A percentile compares a stretch with the other conserved stretches of the same genome.
Evolutionary conservation across 768 basidiomycete species (phyloP).

Genomic region (Amyloporia xantha): DNA sequence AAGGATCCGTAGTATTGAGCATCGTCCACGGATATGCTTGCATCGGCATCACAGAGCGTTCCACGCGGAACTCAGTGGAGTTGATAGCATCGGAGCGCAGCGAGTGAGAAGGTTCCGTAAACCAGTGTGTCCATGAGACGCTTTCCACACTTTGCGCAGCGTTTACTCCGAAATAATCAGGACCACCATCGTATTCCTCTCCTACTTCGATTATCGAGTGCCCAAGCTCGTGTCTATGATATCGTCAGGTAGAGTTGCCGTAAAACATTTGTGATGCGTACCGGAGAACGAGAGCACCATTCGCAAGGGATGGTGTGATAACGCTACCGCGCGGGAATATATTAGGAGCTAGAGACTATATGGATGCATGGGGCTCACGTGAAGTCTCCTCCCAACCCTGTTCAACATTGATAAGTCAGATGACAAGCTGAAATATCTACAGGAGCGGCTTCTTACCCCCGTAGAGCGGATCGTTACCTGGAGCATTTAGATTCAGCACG

Average conservation of each 20-base stretch:
- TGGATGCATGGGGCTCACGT: conserved; percentile 47
- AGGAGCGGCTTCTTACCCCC: conserved; percentile 44
- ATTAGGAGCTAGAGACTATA: background rate
- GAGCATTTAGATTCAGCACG: background rate
- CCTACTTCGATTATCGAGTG: conserved; percentile 76
- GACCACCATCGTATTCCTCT: conserved; percentile 81
- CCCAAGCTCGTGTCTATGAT: conserved; percentile 57
- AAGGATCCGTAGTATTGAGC: conserved; percentile 53
- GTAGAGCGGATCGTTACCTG: conserved; percentile 74
- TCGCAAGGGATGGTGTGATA: conserved; percentile 66
- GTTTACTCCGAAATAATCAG: conserved; percentile 66
- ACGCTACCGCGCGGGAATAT: conserved; percentile 42
- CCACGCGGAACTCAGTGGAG: too few relatives aligned
- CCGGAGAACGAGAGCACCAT: conserved; percentile 69
- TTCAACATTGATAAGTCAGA: background rate
- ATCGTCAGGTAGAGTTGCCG: background rate
- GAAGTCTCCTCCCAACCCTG: conserved; percentile 72
- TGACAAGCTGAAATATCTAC: too few relatives aligned
- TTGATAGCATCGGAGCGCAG: conserved; percentile 15
- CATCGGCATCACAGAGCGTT: conserved; percentile 69
- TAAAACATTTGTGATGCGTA: too few relatives aligned
- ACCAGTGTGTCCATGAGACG: conserved; percentile 70
- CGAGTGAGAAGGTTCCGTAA: conserved; percentile 27
- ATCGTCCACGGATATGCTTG: conserved; percentile 74
- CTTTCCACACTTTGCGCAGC: conserved; percentile 38